Evolutionary conservation across 495 filamentous ascomycete species (phyloP).

Genomic region (Penicillium alfredii): DNA sequence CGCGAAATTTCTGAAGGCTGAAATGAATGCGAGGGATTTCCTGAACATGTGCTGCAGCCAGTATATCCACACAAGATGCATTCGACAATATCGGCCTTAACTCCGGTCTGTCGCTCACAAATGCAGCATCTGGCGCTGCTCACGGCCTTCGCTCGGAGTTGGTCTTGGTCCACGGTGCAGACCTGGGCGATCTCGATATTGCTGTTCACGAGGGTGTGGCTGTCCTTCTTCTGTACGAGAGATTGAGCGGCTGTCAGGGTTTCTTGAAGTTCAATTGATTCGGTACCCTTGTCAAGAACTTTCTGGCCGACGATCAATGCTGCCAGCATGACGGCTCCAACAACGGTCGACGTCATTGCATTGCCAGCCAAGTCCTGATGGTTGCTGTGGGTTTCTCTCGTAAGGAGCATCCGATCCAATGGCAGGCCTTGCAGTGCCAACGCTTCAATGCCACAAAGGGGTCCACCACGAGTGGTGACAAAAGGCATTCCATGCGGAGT

Average conservation of each 20-base stretch:
- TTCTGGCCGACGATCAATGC: slow-evolving; percentile 43
- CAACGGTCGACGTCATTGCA: slow-evolving; percentile 74
- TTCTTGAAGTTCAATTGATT: neutral
- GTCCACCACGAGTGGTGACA: slow-evolving; percentile 55
- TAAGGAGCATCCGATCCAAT: slow-evolving; percentile 53
- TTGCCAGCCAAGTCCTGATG: slow-evolving; percentile 75
- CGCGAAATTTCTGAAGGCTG: slow-evolving; percentile 22
- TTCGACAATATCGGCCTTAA: slow-evolving; percentile 32
- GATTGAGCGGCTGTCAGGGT: slow-evolving; percentile 6
- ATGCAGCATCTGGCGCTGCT: slow-evolving; percentile 44
- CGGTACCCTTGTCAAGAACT: slow-evolving; percentile 22
- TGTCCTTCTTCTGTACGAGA: slow-evolving; percentile 1
- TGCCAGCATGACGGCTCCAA: slow-evolving; percentile 55
- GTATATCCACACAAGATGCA: slow-evolving; percentile 53
- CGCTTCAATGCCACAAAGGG: slow-evolving; percentile 60
- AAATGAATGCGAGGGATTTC: slow-evolving; percentile 53
- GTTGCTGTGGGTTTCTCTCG: slow-evolving; percentile 56
- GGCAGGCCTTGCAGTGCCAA: slow-evolving; percentile 70
- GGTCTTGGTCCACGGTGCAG: slow-evolving; percentile 1
- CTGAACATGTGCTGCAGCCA: slow-evolving; percentile 49
- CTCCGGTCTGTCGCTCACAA: slow-evolving; percentile 50
- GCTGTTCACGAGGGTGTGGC: slow-evolving; percentile 5
- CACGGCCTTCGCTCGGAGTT: slow-evolving; percentile 21
- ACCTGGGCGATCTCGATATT: slow-evolving; percentile 4
- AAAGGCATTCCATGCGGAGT: slow-evolving; percentile 64